Base-by-base conservation (phyloP, 371 early-diverging fungal species). In the Circinella umbellata region DNA sequence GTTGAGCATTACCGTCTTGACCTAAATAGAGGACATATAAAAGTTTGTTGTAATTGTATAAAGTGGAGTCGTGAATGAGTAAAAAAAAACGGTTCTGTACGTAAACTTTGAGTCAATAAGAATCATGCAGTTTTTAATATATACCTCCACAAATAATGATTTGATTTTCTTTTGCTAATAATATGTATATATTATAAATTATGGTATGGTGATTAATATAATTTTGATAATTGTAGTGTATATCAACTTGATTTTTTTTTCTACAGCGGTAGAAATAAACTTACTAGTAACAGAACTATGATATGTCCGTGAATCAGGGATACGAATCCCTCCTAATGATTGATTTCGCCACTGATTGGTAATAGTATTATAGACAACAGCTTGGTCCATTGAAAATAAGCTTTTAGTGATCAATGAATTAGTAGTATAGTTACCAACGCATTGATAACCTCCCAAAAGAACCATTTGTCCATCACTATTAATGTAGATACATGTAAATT, bases 211-310 rank as follows among this genome's bases (percentile, higher is more conserved):
- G 9, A 11, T 27, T 34, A 34, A 14, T 57, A 27, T 17, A 9
- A 42, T 42, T 42, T 3, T 42, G 9, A 42, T 42, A 42, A 42
- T 42, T 42, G 42, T 11, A 2, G 42, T 42, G 11, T 6, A 42
- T 11, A 3, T 1, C 47, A 47, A 1, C 11, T 51, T 15, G 51
- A 6, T 51, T 8, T 51, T 51, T 51, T 51, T n/a, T 14, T 14
- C 7, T 51, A 5, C 51, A 5, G 6, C 15, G 14, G 14, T 5
- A 27, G 27, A 51, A 51, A n/a, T 51, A n/a, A 51, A 39, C 70
- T 64, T 75, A 79, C 80, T 73, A 57, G 75, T 77, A 11, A 79
- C 77, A 42, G 80, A 68, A 4, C 74, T 79, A 61, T 79, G 80
- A 63, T 74, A 77, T 3, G 71, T 71, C 34, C 80, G 72, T 35